Evolutionary conservation across 768 basidiomycete species (phyloP), one percentile per base, ranked within the genome.

Genomic region (Russula abietina): DNA sequence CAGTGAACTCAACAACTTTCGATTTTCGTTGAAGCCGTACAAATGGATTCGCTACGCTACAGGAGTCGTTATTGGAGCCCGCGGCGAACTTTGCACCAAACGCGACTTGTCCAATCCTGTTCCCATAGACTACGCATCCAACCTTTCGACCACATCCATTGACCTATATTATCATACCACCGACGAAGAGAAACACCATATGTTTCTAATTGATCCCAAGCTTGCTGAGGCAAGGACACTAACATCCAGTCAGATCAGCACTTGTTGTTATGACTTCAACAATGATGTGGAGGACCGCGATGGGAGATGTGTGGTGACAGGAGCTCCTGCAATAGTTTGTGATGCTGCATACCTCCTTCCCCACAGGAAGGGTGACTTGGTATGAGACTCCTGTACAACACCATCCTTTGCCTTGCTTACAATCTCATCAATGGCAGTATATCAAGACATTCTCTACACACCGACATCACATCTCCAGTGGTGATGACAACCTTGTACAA

Each of bases 391-490:
- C 39, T 41, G 26, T 41, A 12, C 2, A 10, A 3, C 26, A 41
- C 19, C 30, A 55, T 39, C 38, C 53, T n/a, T n/a, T n/a, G n/a
- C n/a, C n/a, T 39, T 36, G 33, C 55, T 55, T 17, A 55, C 55
- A 10, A 55, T 28, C 17, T 55, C 39, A 55, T 43, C 16, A 24
- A 36, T 2, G 38, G 38, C 11, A 55, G 55, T 55, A 55, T 43
- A 43, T 41, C 2, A 26, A 55, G 55, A 10, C 24, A 26, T 55
- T 55, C 39, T 43, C 39, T 9, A n/a, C 11, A 12, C 55, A 55
- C 24, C 39, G 39, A 41, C 39, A 26, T 55, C 55, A 19, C 12
- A 39, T 11, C 3, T 41, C 55, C 28, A 55, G 39, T n/a, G 26
- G 26, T 11, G 14, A 30, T 0, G 16, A 55, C 3, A 38, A 24